phyloP scores from a whole-genome alignment of 371 early-diverging fungal genomes.

The Funneliformis caledonium region DNA sequence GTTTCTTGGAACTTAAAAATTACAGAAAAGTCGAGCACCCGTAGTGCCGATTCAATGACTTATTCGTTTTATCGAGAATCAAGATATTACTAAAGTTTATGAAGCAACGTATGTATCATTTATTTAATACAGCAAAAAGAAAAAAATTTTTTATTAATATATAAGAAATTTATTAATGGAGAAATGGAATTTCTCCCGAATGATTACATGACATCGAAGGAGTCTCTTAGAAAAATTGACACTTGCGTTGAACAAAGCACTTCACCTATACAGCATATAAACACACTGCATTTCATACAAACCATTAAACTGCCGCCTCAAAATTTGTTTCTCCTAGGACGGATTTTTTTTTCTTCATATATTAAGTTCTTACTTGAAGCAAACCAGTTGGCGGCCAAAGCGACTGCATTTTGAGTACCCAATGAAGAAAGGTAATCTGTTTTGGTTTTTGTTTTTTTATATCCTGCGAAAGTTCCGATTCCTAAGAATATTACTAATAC shows the following conservation, averaged over 20 bases:
- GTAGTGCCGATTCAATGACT: conserved; percentile 27
- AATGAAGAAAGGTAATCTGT: conserved; percentile 23
- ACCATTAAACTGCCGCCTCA: neutral
- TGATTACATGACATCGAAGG: conserved; percentile 9
- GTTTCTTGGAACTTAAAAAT: neutral
- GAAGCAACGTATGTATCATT: neutral
- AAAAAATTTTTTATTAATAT: neutral
- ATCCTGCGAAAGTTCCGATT: conserved; percentile 22
- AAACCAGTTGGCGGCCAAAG: conserved; percentile 12
- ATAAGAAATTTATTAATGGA: neutral
- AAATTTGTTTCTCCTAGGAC: neutral
- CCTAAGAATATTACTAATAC: neutral
- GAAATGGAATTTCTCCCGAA: neutral
- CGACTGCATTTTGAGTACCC: conserved; percentile 21
- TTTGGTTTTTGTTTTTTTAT: conserved; percentile 14
- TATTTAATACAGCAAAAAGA: neutral
- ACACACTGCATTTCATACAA: neutral
- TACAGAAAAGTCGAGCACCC: conserved; percentile 14
- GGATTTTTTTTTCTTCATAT: neutral
- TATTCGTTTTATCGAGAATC: neutral
- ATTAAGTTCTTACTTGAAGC: conserved; percentile 28
- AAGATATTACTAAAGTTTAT: neutral
- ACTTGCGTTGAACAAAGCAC: neutral
- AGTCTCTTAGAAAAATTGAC: neutral
- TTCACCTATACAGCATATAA: neutral